Evolutionary conservation across 345 rosid species (phyloP), one percentile per base, ranked within the genome.

Genomic region (Ailanthus altissimus): DNA sequence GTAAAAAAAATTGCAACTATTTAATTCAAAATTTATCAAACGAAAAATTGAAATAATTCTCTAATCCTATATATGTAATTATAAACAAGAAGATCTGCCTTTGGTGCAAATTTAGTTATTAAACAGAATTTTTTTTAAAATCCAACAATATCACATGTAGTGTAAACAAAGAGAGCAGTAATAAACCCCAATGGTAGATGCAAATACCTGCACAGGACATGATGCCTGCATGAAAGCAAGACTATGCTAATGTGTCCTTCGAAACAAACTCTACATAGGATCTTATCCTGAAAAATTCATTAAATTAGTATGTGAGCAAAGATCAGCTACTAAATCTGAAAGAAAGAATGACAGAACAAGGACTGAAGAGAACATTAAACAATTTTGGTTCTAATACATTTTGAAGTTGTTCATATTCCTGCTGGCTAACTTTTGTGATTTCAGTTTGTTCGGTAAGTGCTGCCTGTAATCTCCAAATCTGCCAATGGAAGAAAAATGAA

Each of bases 161-260:
- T n/a, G n/a, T n/a, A n/a, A n/a, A n/a, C n/a, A n/a, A n/a, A n/a
- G n/a, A n/a, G n/a, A n/a, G n/a, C n/a, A n/a, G n/a, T n/a, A n/a
- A n/a, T n/a, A n/a, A 61, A 61, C 13, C 1, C 36, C 11, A 57
- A 13, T 49, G 54, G 45, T 66, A 42, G 67, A 10, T 62, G 40
- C 16, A 65, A 50, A 23, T 86, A 92, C 97, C 98, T 87, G 90
- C 97, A 94, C 60, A 91, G 92, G 81, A 81, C 86, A 45, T 87
- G 94, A 85, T 94, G 98, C 81, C 95, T 85, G 84, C 97, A 93
- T 8, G 97, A 97, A 67, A 94, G 94, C 65, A 90, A 82, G 76
- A 94, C 95, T 25, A 86, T 65, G 18, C 86, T 84, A 67, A 94
- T 94, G 15, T 94, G 94, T 69, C 89, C 97, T 86, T 91, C 97